Conservation (phyloP, 139 green algal genomes). For the Chlamydomonas sphaeroides region DNA sequence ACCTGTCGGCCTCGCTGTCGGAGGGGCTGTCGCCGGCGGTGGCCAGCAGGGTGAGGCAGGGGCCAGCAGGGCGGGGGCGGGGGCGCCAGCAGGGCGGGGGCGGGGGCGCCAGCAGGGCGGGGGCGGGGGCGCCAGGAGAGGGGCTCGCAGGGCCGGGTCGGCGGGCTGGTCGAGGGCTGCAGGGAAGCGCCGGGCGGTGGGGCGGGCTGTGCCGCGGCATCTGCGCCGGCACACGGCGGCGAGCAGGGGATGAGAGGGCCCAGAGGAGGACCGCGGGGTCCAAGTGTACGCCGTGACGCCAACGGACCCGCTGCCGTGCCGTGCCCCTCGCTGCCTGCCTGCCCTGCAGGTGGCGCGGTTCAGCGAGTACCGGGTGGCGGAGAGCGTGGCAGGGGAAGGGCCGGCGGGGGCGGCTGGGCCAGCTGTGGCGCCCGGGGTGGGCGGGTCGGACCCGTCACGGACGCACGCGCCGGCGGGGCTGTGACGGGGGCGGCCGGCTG, state of each 20-base stretch:
- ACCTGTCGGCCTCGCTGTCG: background rate
- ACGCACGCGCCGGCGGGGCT: background rate
- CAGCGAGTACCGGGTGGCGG: slow-evolving; percentile 13
- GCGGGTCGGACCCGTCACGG: background rate
- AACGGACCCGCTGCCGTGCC: background rate
- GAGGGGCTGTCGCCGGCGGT: background rate
- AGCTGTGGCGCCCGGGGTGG: background rate
- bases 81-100: background rate
- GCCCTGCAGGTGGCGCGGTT: background rate
- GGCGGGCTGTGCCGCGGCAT: too few relatives aligned
- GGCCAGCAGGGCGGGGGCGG: too few relatives aligned
- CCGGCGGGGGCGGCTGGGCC: background rate
- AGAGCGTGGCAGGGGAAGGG: background rate
- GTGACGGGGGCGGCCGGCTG: too few relatives aligned
- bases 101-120: too few relatives aligned
- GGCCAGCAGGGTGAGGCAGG: background rate
- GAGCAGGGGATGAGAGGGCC: too few relatives aligned
- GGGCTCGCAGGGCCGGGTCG: too few relatives aligned
- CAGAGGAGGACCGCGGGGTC: too few relatives aligned
- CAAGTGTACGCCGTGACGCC: too few relatives aligned
- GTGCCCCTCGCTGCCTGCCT: too few relatives aligned
- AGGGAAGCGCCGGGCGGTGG: too few relatives aligned
- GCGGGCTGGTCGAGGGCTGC: too few relatives aligned
- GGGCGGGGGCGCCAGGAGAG: background rate
- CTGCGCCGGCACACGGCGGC: too few relatives aligned